Conservation (phyloP, 257 asterid species). For the Coffea eugenioides region DNA sequence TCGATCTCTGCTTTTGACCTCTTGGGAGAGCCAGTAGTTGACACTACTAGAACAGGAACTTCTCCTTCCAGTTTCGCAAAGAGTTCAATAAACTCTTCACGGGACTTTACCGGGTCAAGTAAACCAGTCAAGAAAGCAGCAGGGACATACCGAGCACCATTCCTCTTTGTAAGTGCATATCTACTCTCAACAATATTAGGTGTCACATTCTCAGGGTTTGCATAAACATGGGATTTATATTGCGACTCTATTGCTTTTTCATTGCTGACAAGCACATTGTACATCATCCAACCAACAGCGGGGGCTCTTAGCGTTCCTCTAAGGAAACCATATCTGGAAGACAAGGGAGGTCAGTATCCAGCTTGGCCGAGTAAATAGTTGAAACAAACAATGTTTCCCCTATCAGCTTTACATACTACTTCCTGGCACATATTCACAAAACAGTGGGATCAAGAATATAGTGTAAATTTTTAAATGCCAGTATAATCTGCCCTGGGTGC, state of each 20-base stretch:
- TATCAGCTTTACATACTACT: not conserved
- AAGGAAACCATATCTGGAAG: slow-evolving; percentile 71
- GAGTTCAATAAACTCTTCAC: slow-evolving; percentile 75
- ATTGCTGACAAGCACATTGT: slow-evolving; percentile 90
- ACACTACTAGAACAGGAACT: slow-evolving; percentile 66
- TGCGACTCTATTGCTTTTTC: slow-evolving; percentile 89
- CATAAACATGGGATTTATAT: slow-evolving; percentile 92
- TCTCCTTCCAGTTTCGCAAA: slow-evolving; percentile 61
- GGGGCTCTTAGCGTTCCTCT: slow-evolving; percentile 94
- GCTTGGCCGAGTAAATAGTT: not conserved
- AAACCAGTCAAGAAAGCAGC: slow-evolving; percentile 94
- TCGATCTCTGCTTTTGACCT: slow-evolving; percentile 98
- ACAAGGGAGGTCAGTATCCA: not conserved
- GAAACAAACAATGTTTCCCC: not conserved
- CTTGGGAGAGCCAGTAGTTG: slow-evolving; percentile 65
- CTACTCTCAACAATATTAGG: slow-evolving; percentile 64
- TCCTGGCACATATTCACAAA: not conserved
- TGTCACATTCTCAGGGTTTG: slow-evolving; percentile 86
- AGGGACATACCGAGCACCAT: slow-evolving; percentile 93
- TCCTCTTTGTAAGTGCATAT: slow-evolving; percentile 69
- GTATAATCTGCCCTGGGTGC: not conserved
- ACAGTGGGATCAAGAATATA: not conserved
- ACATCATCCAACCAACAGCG: slow-evolving; percentile 99
- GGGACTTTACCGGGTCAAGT: slow-evolving; percentile 79
- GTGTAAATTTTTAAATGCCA: not conserved